These are phyloP conservation scores for Xylariales sp. DNA, from an alignment of 2,329 filamentous ascomycete genomes.

Conservation along the genomic window DNA sequence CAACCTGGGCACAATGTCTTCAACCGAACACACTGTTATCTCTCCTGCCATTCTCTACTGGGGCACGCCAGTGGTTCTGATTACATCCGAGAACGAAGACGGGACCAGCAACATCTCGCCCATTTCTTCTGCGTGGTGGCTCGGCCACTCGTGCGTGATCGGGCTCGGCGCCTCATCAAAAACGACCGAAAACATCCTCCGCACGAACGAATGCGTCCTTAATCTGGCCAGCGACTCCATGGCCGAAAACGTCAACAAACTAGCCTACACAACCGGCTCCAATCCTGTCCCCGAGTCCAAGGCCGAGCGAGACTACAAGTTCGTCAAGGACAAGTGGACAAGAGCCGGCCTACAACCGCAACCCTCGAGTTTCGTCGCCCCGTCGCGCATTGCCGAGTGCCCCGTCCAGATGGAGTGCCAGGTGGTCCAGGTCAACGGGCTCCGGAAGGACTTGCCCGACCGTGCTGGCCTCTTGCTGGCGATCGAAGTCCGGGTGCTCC, in stretches of 20 bases:
- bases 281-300: slow-evolving; percentile 48
- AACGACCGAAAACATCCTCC: slow-evolving; percentile 55
- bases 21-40: slow-evolving; percentile 42
- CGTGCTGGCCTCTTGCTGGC: slow-evolving; percentile 47
- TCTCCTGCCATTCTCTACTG: slow-evolving; percentile 56
- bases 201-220: slow-evolving; percentile 56
- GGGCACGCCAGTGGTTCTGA: slow-evolving; percentile 55
- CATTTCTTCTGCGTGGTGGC: slow-evolving; percentile 60
- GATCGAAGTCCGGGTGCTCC: slow-evolving; percentile 54
- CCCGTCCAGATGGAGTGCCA: slow-evolving; percentile 58
- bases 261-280: slow-evolving; percentile 54
- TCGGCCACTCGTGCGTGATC: slow-evolving; percentile 57
- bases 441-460: slow-evolving; percentile 50
- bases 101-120: slow-evolving; percentile 55
- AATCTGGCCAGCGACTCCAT: slow-evolving; percentile 55
- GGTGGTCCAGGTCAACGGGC: slow-evolving; percentile 49
- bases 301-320: slow-evolving; percentile 49
- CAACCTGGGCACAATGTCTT: slow-evolving; percentile 31
- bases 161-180: slow-evolving; percentile 53
- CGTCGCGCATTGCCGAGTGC: slow-evolving; percentile 53
- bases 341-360: slow-evolving; percentile 51
- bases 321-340: slow-evolving; percentile 55
- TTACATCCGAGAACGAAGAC: slow-evolving; percentile 56
- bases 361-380: slow-evolving; percentile 50
- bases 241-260: slow-evolving; percentile 51